Evolutionary conservation across 2,329 filamentous ascomycete species (phyloP), one percentile per base, ranked within the genome.

Genomic region (Pseudogymnoascus sp.): DNA sequence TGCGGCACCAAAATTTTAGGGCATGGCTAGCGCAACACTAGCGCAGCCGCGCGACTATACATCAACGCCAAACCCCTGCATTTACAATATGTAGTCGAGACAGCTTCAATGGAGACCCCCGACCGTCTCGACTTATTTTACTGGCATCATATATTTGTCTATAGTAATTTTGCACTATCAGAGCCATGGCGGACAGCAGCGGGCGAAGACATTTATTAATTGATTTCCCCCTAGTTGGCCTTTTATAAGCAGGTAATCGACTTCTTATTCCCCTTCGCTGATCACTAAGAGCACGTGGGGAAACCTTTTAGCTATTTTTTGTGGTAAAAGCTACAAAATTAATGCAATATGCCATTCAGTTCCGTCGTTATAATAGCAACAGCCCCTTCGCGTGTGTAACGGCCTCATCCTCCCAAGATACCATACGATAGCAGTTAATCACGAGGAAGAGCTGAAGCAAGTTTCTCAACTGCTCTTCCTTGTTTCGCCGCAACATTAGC

Each of bases 1-100:
- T 58, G 57, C 57, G 33, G 57, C 57, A 39, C 15, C 33, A 15
- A 37, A 58, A 58, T n/a, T 28, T 58, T 58, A 58, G 57, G 57
- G 57, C 57, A 58, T 8, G 28, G 57, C 57, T 58, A 58, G 57
- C 57, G 28, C 28, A 20, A 18, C 47, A 7, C 47, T 53, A 53
- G 28, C 15, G 25, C 47, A 33, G 47, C 28, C 47, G 47, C 47
- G 47, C 47, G 47, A 53, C 47, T 53, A 53, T 53, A 18, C 22
- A 53, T 53, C 28, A 53, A 18, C 9, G 1, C 15, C 25, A 7
- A 6, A 33, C 28, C 28, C 25, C n/a, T 53, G 5, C 47, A 53
- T 18, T 18, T 53, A 33, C 47, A 18, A 33, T n/a, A 33, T 18
- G 18, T 14, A 2, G 28, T 33, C 9, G 2, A 28, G 43, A 33